These are phyloP conservation scores for Penicillium corylophilum DNA, from an alignment of 2,329 filamentous ascomycete species.

Conservation along the genomic window DNA sequence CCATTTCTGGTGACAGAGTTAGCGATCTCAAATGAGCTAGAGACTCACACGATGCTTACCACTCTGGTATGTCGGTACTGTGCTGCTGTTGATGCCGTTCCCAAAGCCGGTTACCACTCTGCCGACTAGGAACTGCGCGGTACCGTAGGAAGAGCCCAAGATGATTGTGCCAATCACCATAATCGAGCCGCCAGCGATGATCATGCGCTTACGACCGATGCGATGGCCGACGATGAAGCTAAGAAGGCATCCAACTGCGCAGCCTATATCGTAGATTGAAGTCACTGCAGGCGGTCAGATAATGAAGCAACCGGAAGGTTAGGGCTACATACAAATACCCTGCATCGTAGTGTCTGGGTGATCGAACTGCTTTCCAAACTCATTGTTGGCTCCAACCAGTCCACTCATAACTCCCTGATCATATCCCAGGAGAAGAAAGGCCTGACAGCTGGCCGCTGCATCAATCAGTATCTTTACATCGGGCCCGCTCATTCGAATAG, in stretches of 20 bases:
- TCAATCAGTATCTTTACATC: neutral
- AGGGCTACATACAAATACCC: constrained; percentile 26
- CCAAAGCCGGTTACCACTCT: constrained; percentile 49
- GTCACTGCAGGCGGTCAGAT: constrained; percentile 8
- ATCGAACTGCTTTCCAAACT: constrained; percentile 40
- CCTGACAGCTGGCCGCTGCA: constrained; percentile 23
- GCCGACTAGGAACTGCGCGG: constrained; percentile 48
- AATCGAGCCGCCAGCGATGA: constrained; percentile 42
- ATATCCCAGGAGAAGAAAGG: constrained; percentile 25
- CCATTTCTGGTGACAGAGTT: constrained; percentile 10
- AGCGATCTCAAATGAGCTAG: neutral
- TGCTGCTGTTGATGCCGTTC: constrained; percentile 25
- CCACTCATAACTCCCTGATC: constrained; percentile 46
- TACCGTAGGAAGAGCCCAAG: constrained; percentile 39
- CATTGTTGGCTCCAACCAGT: constrained; percentile 46
- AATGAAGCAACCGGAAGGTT: neutral
- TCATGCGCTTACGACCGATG: constrained; percentile 45
- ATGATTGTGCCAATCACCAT: constrained; percentile 49
- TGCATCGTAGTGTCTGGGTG: constrained; percentile 40
- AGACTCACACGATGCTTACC: constrained; percentile 2
- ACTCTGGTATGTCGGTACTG: constrained; percentile 21
- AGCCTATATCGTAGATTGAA: constrained; percentile 33
- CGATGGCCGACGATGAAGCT: constrained; percentile 41
- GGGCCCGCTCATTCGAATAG: neutral
- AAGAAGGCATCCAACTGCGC: constrained; percentile 31